A percentile compares a stretch with the other conserved stretches of the same genome.
Evolutionary conservation across 352 stramenopile species (phyloP).

Genomic region (Globisporangium cederbergense): DNA sequence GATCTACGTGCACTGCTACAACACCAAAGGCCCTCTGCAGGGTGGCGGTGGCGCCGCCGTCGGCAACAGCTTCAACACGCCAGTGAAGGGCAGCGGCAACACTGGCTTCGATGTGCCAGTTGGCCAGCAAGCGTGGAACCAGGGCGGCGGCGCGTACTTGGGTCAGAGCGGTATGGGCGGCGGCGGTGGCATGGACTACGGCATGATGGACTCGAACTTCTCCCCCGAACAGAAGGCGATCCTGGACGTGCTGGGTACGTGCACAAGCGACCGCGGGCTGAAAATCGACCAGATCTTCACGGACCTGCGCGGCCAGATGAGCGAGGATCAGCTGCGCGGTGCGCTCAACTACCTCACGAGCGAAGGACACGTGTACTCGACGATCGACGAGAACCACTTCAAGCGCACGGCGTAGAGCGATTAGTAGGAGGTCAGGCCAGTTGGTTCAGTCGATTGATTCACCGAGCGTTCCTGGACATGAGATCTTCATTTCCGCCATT

Average conservation of each 20-base stretch:
- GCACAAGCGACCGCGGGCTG: conserved; percentile 67
- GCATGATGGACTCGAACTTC: conserved; percentile 71
- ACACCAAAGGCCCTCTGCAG: conserved; percentile 59
- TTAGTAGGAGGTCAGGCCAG: neutral
- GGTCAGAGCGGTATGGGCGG: conserved; percentile 19
- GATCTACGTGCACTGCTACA: conserved; percentile 90
- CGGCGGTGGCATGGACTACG: conserved; percentile 48
- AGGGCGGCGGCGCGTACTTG: conserved; percentile 24
- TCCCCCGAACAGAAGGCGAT: conserved; percentile 78
- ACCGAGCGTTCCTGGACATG: neutral
- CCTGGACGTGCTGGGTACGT: conserved; percentile 67
- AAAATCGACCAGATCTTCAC: conserved; percentile 81
- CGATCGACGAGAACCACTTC: conserved; percentile 90
- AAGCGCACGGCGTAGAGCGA: conserved; percentile 71
- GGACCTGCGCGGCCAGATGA: conserved; percentile 60
- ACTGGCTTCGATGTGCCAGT: conserved; percentile 21
- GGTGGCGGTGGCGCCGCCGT: conserved; percentile 22
- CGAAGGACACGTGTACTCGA: conserved; percentile 90
- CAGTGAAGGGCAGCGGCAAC: conserved; percentile 26
- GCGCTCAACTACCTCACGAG: conserved; percentile 81
- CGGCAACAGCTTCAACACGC: conserved; percentile 26
- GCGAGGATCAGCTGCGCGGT: conserved; percentile 56
- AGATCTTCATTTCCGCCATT: neutral
- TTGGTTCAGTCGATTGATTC: neutral
- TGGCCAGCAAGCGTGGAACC: conserved; percentile 28